Base-by-base conservation (phyloP, 768 basidiomycete genomes). In the Pisolithus sp. region DNA sequence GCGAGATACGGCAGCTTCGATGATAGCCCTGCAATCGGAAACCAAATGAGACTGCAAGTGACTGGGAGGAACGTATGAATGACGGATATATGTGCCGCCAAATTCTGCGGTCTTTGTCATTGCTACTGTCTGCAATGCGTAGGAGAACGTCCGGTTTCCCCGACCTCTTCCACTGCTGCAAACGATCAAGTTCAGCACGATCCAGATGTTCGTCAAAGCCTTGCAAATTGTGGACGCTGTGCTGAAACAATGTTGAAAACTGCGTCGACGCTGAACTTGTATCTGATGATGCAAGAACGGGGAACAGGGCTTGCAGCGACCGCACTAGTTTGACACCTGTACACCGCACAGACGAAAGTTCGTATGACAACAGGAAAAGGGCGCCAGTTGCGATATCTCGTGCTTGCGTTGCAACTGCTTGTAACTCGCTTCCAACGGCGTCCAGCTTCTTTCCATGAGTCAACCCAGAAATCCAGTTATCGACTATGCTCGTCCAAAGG, bases 31-130 rank as follows among this genome's bases (percentile, higher is more conserved):
- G 60, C 88, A 79, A 7, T 73, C 65, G 2, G 65, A 62, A 24
- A 84, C 59, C 6, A 78, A 72, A 7, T 69, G 61, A 17, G 76
- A 70, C 3, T n/a, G 73, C 69, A 46, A 76, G 67, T 18, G 83
- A 74, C 63, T 78, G 72, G 50, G 79, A 81, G 2, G 71, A 63
- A 46, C 79, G 80, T 51, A 89, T 72, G 59, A 91, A 76, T 10
- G 72, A 63, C 4, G 90, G 85, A 57, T 81, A 87, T 45, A 88
- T 67, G 60, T 82, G 83, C 50, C 81, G 75, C 90, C 90, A 93
- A 18, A 93, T 69, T 43, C 75, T 79, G 46, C 78, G 77, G 61
- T 93, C 90, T 46, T 78, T 75, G 37, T 81, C 77, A 41, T 82
- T 74, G 6, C 71, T 68, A 64, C 89, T 91, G 52, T 89, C 86